A percentile compares a stretch with the other conserved stretches of the same genome.
Evolutionary conservation across 176 grass and related monocot genomes (phyloP).

Genomic region (Hsuehochloa calcarea): DNA sequence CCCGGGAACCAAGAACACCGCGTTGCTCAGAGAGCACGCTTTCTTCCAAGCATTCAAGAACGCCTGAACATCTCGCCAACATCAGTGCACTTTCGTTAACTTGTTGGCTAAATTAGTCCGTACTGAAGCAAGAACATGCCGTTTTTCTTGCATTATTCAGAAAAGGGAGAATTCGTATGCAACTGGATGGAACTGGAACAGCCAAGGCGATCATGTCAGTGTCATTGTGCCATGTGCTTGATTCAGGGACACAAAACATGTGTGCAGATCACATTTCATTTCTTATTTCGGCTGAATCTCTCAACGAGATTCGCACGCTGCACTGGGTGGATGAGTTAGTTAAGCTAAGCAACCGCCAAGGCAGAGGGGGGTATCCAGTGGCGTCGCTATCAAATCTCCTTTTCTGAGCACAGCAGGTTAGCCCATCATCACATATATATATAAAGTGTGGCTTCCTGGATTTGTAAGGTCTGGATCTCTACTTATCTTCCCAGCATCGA

Average conservation of each 20-base stretch:
- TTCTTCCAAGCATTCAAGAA: slow-evolving; percentile 62
- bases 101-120: not conserved
- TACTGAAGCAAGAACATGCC: not conserved
- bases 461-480: not conserved
- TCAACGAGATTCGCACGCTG: slow-evolving; percentile 20
- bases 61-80: slow-evolving; percentile 34
- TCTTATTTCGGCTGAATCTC: not conserved
- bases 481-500: not conserved
- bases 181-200: not conserved
- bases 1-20: slow-evolving; percentile 71
- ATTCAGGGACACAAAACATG: not conserved
- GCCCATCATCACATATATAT: slow-evolving; percentile 18
- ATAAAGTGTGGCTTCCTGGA: slow-evolving; percentile 32
- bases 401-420: not conserved
- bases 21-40: slow-evolving; percentile 71
- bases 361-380: not conserved
- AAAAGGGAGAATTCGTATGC: not conserved
- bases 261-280: not conserved
- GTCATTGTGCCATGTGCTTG: not conserved
- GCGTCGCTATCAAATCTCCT: not conserved
- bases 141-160: not conserved
- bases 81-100: not conserved
- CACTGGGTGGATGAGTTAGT: not conserved
- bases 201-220: not conserved
- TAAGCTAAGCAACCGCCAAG: slow-evolving; percentile 34